A percentile compares a stretch with the other conserved stretches of the same genome.
phyloP scores from a whole-genome alignment of 2,329 filamentous ascomycete species.

The Talaromyces sp. region DNA sequence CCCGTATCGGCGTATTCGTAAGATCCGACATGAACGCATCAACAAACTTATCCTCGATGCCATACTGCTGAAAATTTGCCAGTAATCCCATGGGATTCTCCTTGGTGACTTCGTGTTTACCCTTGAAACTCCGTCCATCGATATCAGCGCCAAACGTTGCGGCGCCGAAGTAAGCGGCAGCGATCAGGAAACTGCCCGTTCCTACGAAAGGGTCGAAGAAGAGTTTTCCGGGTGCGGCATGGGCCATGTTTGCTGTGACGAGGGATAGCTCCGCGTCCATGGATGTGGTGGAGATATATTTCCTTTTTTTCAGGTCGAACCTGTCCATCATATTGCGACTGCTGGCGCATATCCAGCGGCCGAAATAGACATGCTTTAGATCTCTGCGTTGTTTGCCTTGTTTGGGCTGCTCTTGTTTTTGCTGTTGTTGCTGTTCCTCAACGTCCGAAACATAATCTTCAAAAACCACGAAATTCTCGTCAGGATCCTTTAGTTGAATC shows the following conservation, averaged over 20 bases:
- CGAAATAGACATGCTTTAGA: constrained; percentile 67
- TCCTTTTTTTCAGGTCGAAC: constrained; percentile 88
- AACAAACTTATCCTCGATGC: constrained; percentile 62
- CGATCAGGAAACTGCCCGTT: constrained; percentile 87
- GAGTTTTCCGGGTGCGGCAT: constrained; percentile 76
- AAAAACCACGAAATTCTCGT: constrained; percentile 74
- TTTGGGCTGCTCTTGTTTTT: constrained; percentile 9
- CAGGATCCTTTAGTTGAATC: constrained; percentile 72
- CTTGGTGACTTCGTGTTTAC: constrained; percentile 52
- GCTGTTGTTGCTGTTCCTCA: constrained; percentile 16
- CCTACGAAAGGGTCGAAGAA: constrained; percentile 96
- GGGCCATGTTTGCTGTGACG: constrained; percentile 85
- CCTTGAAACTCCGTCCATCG: constrained; percentile 83
- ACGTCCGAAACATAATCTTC: constrained; percentile 69
- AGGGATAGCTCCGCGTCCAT: constrained; percentile 96
- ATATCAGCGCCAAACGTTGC: constrained; percentile 85
- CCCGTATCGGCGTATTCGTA: constrained; percentile 76
- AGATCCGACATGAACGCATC: constrained; percentile 83
- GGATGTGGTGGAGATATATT: constrained; percentile 91
- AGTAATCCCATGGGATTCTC: constrained; percentile 47
- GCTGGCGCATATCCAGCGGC: constrained; percentile 66
- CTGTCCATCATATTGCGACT: constrained; percentile 66
- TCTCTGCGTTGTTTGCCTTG: constrained; percentile 30
- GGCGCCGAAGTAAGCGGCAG: constrained; percentile 87
- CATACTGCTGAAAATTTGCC: constrained; percentile 85